Evolutionary conservation across 1,284 basidiomycete species (phyloP).

Genomic region (Tylopilus sp.): DNA sequence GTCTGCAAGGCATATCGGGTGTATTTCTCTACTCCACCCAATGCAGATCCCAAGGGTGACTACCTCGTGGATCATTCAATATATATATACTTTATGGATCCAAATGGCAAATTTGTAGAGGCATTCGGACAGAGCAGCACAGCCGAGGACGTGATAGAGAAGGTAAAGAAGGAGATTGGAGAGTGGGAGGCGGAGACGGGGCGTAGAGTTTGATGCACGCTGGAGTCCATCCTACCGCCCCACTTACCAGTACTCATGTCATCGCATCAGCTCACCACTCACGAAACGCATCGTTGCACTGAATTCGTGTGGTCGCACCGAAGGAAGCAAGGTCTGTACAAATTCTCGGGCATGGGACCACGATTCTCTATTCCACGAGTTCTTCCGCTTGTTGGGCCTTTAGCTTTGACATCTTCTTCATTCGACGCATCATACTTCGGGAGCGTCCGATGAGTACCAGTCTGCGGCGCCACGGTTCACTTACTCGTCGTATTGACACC

Average conservation of each 20-base stretch:
- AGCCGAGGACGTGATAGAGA: slow-evolving; percentile 65
- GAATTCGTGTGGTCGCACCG: neutral
- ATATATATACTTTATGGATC: slow-evolving; percentile 99
- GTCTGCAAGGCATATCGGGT: slow-evolving; percentile 95
- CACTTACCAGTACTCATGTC: slow-evolving; percentile 8
- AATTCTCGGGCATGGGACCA: slow-evolving; percentile 14
- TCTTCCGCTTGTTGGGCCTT: slow-evolving; percentile 63
- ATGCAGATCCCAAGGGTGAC: slow-evolving; percentile 83
- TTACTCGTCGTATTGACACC: slow-evolving; percentile 90
- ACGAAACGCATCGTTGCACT: slow-evolving; percentile 6
- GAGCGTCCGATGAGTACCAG: slow-evolving; percentile 5
- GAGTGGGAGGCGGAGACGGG: slow-evolving; percentile 50
- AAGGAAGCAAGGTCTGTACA: slow-evolving; percentile 11
- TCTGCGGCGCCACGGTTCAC: slow-evolving; percentile 34
- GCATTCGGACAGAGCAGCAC: slow-evolving; percentile 89
- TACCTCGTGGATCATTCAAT: slow-evolving; percentile 98
- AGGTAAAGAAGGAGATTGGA: slow-evolving; percentile 55
- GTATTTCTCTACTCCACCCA: slow-evolving; percentile 96
- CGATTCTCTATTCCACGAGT: slow-evolving; percentile 30
- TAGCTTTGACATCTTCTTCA: slow-evolving; percentile 74
- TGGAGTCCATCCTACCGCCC: neutral
- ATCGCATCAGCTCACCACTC: slow-evolving; percentile 20
- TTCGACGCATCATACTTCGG: slow-evolving; percentile 74
- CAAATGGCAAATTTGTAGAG: slow-evolving; percentile 91
- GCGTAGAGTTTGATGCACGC: slow-evolving; percentile 28